Evolutionary conservation across 1,284 basidiomycete species (phyloP), one percentile per base, ranked within the genome.

Genomic region (Ganoderma meredithae): DNA sequence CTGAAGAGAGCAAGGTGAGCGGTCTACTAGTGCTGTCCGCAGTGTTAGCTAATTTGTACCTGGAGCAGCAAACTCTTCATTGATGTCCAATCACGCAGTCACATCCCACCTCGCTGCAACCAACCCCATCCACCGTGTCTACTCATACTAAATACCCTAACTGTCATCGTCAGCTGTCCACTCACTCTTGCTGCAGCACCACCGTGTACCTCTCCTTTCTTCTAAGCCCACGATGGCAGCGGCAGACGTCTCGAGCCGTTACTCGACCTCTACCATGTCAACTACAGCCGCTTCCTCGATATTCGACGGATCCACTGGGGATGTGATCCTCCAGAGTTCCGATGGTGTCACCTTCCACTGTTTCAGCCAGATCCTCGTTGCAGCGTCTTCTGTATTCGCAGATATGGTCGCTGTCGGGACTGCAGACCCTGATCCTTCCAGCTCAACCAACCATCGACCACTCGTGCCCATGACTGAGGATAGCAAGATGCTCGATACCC

Each of bases 361-460:
- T 3, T 70, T 69, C 44, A 71, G 64, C 10, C 56, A 60, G n/a
- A 70, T 76, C 25, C 74, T 77, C 36, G 40, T 63, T 0, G 66
- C 72, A 1, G 75, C 71, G 8, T 77, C 76, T 13, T 67, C 70
- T 1, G 39, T 72, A 15, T 72, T 71, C 64, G 68, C 67, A 36
- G 59, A 43, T 17, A 71, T 71, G 67, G 63, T 72, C 62, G 56
- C 56, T n/a, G 60, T 56, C 7, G 53, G 53, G 22, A 56, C 2
- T 8, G 13, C 53, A 15, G 17, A 17, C 31, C 31, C 53, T 17
- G 53, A 56, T 36, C 53, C 53, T 31, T 56, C 53, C 17, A 36
- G 31, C 19, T 12, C 53, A 36, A 13, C 53, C 17, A 27, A 56
- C 9, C 10, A 56, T 31, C 53, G 53, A 13, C 53, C 63, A 4